Evolutionary conservation across 1,139 yeast species (phyloP).

Genomic region (Yamadazyma taylorii): DNA sequence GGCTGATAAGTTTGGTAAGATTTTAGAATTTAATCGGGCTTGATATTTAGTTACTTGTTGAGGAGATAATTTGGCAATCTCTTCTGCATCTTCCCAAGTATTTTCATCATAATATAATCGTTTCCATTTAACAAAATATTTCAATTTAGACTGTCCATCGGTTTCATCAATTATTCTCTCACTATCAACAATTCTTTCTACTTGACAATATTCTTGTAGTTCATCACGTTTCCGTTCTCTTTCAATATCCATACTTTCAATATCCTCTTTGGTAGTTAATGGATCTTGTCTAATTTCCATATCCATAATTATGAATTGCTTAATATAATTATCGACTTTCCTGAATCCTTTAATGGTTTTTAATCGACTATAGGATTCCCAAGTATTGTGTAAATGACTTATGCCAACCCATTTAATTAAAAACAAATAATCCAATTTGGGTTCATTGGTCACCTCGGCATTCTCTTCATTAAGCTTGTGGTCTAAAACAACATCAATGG

Average conservation of each 20-base stretch:
- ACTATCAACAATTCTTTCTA: conserved; percentile 87
- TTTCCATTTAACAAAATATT: conserved; percentile 91
- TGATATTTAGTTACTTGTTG: conserved; percentile 82
- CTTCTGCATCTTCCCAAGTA: conserved; percentile 95
- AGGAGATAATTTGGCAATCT: conserved; percentile 82
- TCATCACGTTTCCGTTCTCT: conserved; percentile 82
- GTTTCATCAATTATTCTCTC: conserved; percentile 68
- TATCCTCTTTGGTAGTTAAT: conserved; percentile 79
- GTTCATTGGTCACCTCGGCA: conserved; percentile 46
- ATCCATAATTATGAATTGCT: conserved; percentile 71
- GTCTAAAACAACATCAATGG: conserved; percentile 55
- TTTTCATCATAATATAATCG: conserved; percentile 92
- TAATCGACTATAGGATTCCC: conserved; percentile 75
- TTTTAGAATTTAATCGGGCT: conserved; percentile 76
- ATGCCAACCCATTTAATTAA: conserved; percentile 84
- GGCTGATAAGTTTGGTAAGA: conserved; percentile 79
- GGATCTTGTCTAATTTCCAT: conserved; percentile 78
- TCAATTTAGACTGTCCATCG: conserved; percentile 61
- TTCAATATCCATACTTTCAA: conserved; percentile 91
- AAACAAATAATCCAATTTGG: conserved; percentile 61
- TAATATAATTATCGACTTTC: conserved; percentile 86
- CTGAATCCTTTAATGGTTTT: conserved; percentile 70
- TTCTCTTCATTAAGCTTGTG: conserved; percentile 44
- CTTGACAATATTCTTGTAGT: conserved; percentile 77
- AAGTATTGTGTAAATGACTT: conserved; percentile 92